Conservation (phyloP, 441 rosid species). For the Syzygium malaccense region DNA sequence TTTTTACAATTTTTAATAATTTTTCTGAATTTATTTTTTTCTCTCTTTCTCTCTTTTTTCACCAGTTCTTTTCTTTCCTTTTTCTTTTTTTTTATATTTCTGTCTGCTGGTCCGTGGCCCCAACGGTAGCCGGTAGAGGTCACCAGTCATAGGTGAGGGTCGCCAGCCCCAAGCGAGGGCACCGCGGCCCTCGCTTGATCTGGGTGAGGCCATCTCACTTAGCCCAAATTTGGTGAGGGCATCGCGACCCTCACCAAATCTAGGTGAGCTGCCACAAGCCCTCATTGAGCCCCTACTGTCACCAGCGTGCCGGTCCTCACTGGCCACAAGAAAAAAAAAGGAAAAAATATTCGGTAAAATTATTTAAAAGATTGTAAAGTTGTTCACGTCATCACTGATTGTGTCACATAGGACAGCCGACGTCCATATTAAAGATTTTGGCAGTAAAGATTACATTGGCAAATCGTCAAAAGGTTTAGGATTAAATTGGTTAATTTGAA, state of each 20-base stretch:
- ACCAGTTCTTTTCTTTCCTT: not conserved
- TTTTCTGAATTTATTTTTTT: not conserved
- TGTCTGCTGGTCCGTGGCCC: not conserved
- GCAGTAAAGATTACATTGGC: accelerated
- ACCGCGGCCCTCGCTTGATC: too few relatives aligned
- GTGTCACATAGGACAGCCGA: too few relatives aligned
- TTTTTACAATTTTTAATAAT: not conserved
- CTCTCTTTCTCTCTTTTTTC: too few relatives aligned
- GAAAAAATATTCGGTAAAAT: not conserved
- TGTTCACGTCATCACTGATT: not conserved
- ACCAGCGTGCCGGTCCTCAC: accelerated
- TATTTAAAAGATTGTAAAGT: not conserved
- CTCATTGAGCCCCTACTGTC: not conserved
- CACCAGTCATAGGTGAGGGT: too few relatives aligned
- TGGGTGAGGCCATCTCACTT: too few relatives aligned
- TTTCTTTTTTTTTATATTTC: not conserved
- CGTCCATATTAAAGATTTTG: accelerated
- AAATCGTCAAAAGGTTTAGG: not conserved
- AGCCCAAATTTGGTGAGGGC: not conserved
- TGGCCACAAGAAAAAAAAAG: not conserved
- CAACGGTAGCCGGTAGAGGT: not conserved
- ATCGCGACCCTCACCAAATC: not conserved
- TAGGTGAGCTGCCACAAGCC: not conserved
- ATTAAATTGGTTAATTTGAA: too few relatives aligned
- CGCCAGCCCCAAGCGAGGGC: too few relatives aligned